Evolutionary conservation across 2,329 filamentous ascomycete species (phyloP), one percentile per base, ranked within the genome.

Genomic region (Aspergillus sp.): DNA sequence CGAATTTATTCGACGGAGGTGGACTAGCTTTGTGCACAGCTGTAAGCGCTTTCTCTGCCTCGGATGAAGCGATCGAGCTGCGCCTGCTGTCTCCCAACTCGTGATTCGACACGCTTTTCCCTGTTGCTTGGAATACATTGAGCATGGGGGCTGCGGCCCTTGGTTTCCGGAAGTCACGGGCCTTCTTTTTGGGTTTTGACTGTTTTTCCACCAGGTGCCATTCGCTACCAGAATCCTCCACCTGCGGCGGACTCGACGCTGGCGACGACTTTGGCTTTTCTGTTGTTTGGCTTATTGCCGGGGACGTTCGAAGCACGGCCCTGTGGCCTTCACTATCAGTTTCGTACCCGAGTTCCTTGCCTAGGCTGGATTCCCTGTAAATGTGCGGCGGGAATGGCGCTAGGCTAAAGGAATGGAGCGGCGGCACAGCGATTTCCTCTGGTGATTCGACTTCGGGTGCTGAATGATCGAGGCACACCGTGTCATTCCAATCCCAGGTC

Each of bases 11-110:
- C 13, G 47, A 36, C 19, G 49, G 44, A 3, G 55, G 46, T n/a
- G 55, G 52, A 32, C 54, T 64, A 4, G 47, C 47, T 20, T 51
- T 48, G 26, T 63, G 60, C 11, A 66, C 53, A 1, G 60, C 52
- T 4, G 56, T 47, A 4, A 67, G 44, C 10, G 57, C 53, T 34
- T 10, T 22, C 19, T 52, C 51, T 17, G 60, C 55, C 3, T 63
- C 64, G 16, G 55, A 53, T 3, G 62, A 64, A 35, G 42, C 35
- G 4, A 43, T 19, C 15, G 51, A 49, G 33, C 34, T 50, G 35
- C 34, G 46, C 19, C 33, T 38, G 12, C 32, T 34, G 26, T 38
- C 43, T 19, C 37, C 42, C 26, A 41, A 20, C 11, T 35, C 33
- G n/a, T 39, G 44, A 32, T 44, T 55, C 22, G 49, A 52, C 12